Evolutionary conservation across 805 yeast genomes (phyloP), one percentile per base, ranked within the genome.

Genomic region (Candida maltosa): DNA sequence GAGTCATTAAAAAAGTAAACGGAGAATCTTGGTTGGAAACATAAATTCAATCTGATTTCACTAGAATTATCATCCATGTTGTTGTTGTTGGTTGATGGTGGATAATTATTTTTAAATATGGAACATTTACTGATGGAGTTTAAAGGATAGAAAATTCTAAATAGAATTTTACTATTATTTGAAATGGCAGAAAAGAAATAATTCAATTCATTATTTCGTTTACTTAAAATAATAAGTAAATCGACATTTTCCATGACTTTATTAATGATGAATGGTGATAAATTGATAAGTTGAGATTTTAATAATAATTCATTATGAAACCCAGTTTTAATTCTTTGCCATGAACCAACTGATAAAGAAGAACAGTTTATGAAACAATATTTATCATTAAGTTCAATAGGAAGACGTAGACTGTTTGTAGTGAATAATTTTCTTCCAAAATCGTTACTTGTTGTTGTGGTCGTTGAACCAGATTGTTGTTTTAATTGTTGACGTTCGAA

Each of bases 291-390:
- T 28, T 80, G 59, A 32, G 62, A 68, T 33, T 64, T 62, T 16
- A 81, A 42, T 32, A 60, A 35, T 49, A 46, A 26, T 69, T 59
- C 62, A 35, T 61, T 58, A 39, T 60, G 60, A 37, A 70, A 65
- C 1, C 93, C 93, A 24, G 82, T 72, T 51, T 79, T 79, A 42
- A 82, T 73, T 45, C 94, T 62, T 56, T 83, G 88, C 94, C 94
- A 85, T 23, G 80, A 69, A 0, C 93, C 93, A 17, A 84, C 89
- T 0, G 83, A 75, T 7, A 84, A 66, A 7, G 86, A 78, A 29
- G 73, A 65, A 44, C 84, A 73, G 48, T 84, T 88, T 19, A 83
- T 71, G 40, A 82, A 76, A 49, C 76, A 74, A 54, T 84, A 84
- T 42, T 78, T 76, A 35, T 78, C 83, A 51, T 83, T 84, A 10